A percentile compares a stretch with the other conserved stretches of the same genome.
These are phyloP conservation scores for Elsinoe ampelina DNA, from an alignment of 2,329 filamentous ascomycete genomes.

Conservation along the genomic window DNA sequence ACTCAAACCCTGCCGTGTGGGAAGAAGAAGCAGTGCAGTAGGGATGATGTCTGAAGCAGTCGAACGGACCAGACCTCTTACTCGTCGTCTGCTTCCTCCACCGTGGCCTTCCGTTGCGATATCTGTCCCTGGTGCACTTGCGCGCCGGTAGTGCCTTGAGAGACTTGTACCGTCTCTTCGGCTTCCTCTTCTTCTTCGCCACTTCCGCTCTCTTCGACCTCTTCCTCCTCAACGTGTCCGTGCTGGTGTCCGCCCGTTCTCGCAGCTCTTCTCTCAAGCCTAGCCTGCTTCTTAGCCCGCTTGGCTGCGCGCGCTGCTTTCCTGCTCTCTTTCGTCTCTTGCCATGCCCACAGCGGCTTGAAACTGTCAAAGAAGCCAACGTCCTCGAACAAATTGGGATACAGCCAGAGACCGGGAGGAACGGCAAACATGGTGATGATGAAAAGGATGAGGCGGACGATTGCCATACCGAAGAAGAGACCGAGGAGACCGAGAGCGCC, in stretches of 20 bases:
- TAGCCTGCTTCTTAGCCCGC: slow-evolving; percentile 29
- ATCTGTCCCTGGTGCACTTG: slow-evolving; percentile 17
- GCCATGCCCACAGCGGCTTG: slow-evolving; percentile 94
- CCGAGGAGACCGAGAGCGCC: slow-evolving; percentile 82
- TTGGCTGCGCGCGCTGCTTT: slow-evolving; percentile 28
- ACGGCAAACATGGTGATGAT: slow-evolving; percentile 78
- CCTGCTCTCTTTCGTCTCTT: slow-evolving; percentile 40
- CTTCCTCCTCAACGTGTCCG: slow-evolving; percentile 12
- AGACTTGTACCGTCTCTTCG: slow-evolving; percentile 14
- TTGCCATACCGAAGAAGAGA: slow-evolving; percentile 94
- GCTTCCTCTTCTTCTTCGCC: slow-evolving; percentile 15
- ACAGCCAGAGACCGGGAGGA: slow-evolving; percentile 91
- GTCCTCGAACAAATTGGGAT: slow-evolving; percentile 95
- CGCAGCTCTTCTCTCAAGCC: slow-evolving; percentile 23
- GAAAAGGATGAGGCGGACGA: slow-evolving; percentile 92
- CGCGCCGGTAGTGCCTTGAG: slow-evolving; percentile 19
- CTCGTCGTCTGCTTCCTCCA: slow-evolving; percentile 25
- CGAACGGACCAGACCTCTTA: neutral
- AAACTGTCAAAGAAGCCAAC: slow-evolving; percentile 98
- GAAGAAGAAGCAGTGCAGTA: neutral
- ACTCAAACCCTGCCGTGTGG: neutral
- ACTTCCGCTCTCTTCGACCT: slow-evolving; percentile 16
- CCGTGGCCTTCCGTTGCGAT: slow-evolving; percentile 22
- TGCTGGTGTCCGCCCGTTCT: slow-evolving; percentile 15
- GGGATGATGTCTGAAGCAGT: neutral